These are phyloP conservation scores for Carpinus viminea DNA, from an alignment of 306 rosid species.

Conservation along the genomic window DNA sequence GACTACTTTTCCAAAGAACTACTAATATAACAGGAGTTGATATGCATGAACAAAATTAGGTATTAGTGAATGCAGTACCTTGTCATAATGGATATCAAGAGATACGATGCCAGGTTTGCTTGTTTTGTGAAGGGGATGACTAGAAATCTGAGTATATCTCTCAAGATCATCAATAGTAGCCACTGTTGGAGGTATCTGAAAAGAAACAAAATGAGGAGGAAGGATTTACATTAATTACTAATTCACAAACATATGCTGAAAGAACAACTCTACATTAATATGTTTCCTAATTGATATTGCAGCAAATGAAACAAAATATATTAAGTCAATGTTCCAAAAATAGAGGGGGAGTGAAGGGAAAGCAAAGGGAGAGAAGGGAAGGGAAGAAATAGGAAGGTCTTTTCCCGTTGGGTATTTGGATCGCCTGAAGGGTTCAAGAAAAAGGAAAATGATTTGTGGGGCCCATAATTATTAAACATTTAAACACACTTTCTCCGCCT, in stretches of 20 bases:
- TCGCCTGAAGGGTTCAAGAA: neutral
- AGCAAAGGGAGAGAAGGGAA: neutral
- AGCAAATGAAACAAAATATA: neutral
- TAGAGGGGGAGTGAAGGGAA: neutral
- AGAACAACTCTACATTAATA: neutral
- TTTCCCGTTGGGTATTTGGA: neutral
- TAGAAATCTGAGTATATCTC: conserved; percentile 90
- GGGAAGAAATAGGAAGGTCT: neutral
- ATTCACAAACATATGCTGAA: neutral
- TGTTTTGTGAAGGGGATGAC: conserved; percentile 96
- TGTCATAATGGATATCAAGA: conserved; percentile 68
- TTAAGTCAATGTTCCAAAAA: neutral
- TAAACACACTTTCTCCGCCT: neutral
- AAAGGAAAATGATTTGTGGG: neutral
- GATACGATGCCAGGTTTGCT: conserved; percentile 89
- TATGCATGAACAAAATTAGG: neutral
- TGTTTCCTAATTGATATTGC: neutral
- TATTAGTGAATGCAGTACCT: conserved; percentile 46
- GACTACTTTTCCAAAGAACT: neutral
- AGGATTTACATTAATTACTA: neutral
- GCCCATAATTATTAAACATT: neutral
- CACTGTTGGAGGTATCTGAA: conserved; percentile 82
- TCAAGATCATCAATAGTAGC: conserved; percentile 80
- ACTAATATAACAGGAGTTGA: neutral
- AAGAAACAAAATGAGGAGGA: conserved; percentile 8